Percentiles rank a stretch among this genome's conserved stretches.
Evolutionary conservation across 78 protist genomes (phyloP).

Genomic region (Dictyostelium firmibasis): DNA sequence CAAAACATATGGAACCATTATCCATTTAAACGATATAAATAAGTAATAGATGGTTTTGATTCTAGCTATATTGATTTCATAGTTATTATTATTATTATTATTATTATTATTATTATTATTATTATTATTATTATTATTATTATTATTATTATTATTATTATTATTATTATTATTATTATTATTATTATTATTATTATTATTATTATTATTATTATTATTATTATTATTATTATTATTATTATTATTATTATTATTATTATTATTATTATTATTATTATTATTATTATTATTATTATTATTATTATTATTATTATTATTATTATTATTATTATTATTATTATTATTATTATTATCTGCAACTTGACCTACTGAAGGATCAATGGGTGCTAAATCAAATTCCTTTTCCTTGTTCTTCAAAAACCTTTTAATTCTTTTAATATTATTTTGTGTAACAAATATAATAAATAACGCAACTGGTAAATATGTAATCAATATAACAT

Average conservation of each 20-base stretch:
- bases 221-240: background rate
- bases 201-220: background rate
- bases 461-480: background rate
- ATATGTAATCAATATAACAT: background rate
- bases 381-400: background rate
- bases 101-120: background rate
- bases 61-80: background rate
- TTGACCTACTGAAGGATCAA: background rate
- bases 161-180: background rate
- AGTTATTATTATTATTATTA: background rate
- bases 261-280: background rate
- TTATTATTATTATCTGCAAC: background rate
- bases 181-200: background rate
- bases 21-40: constrained; percentile 64
- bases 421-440: background rate
- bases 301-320: background rate
- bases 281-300: background rate
- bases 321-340: background rate
- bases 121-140: background rate
- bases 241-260: background rate
- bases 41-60: background rate
- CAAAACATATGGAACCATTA: constrained; percentile 15
- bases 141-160: background rate
- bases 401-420: background rate
- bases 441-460: background rate